Base-by-base conservation (phyloP, 2,329 filamentous ascomycete genomes). In the Trichoderma guizhouense region DNA sequence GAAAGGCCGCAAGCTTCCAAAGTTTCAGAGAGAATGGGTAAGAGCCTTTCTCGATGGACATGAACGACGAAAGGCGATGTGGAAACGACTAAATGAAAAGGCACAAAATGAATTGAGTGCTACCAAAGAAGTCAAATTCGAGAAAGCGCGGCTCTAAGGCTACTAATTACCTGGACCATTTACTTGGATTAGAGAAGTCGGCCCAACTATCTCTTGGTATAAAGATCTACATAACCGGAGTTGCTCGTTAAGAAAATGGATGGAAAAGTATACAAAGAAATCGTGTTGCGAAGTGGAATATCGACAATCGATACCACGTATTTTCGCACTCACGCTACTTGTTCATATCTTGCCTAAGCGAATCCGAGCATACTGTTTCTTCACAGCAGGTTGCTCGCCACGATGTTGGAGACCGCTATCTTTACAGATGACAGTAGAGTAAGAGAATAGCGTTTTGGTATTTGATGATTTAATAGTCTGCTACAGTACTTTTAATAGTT, bases 11-110 rank as follows among this genome's bases (percentile, higher is more conserved):
- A 76, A 76, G 69, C 74, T 87, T 72, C 84, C 86, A 1, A 78
- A 74, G 69, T 89, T 85, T 55, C 79, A 82, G 43, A 78, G 79
- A 61, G 80, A 79, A 72, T 89, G 87, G 87, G 79, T 82, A 51
- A 80, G 83, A 24, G 78, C 78, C 0, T 90, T 90, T 71, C 82
- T 88, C 75, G 83, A 82, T 3, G 88, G 87, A 0, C 86, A 89
- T 76, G 84, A 89, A 76, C 79, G 82, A 72, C 83, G 89, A 63
- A 90, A 87, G 78, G 80, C 80, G 8, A 88, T 89, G 87, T 90
- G 89, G 89, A 81, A 79, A 76, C 81, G 83, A 64, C 77, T 84
- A 26, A 90, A 90, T 75, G 80, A 34, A 32, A 68, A 43, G 28
- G 65, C 47, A 7, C 65, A 30, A 43, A 11, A 21, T 11, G 51